Base-by-base conservation (phyloP, 2,329 filamentous ascomycete species). In the Ophioceras dolichostomum region DNA sequence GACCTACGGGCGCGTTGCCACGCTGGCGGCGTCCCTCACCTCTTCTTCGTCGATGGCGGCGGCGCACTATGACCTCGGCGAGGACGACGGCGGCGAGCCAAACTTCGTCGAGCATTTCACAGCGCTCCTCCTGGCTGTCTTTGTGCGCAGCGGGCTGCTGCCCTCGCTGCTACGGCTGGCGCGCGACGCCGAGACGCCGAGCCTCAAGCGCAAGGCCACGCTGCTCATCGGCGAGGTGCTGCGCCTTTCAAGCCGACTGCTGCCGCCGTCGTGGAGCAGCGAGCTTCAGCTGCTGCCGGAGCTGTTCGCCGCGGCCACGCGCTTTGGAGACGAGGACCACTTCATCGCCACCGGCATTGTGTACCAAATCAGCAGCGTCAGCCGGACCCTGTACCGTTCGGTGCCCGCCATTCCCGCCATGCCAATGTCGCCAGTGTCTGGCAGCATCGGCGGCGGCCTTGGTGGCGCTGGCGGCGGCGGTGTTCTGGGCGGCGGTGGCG, bases 331-430 rank as follows among this genome's bases (percentile, higher is more conserved):
- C 16, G 76, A 88, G 21, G 71, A 77, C 18, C 79, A 85, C 38
- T 88, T 88, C 47, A 68, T 83, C 39, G 86, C 89, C 6, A 88
- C 86, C 7, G 80, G 86, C 7, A 93, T 93, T 14, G 85, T 98
- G 10, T 98, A 96, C 51, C 91, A 96, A 54, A 94, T 98, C 38
- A 94, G 94, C 61, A 95, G 89, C 53, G 87, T 98, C 46, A 98
- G 89, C 56, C 77, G 86, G 44, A 96, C 88, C 0, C 63, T 98
- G 12, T 93, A 93, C 53, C 74, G 87, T 40, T 93, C 85, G 34
- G 73, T 76, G 5, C 70, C 72, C 2, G n/a, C n/a, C n/a, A n/a
- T n/a, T n/a, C n/a, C n/a, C n/a, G n/a, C n/a, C n/a, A n/a, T n/a
- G n/a, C n/a, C n/a, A n/a, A n/a, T n/a, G n/a, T n/a, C n/a, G n/a